Evolutionary conservation across 1,139 yeast genomes (phyloP), one percentile per base, ranked within the genome.

Genomic region (Suhomyces atakaporum): DNA sequence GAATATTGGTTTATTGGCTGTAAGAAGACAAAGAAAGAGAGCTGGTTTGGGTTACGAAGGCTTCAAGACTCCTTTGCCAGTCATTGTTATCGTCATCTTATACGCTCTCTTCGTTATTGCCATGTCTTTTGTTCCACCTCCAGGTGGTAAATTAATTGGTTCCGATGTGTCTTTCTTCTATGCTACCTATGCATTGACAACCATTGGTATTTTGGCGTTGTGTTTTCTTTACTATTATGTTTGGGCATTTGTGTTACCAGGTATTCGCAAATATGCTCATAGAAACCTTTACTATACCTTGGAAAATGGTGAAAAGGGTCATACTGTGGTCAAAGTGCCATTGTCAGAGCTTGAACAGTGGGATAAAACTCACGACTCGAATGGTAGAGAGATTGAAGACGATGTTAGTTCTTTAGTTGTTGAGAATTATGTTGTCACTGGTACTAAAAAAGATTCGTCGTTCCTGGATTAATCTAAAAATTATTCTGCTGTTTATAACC

Each of bases 101-200:
- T 67, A 56, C 47, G 54, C 63, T 21, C n/a, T 55, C 3, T 62
- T 67, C 42, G 73, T 67, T 16, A 44, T 67, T 36, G 64, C 61
- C 10, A 59, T 66, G 58, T 65, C 71, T 1, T 65, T 63, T 44
- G 72, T 67, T 19, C 72, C 72, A 28, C 73, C 73, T 27, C 41
- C 49, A 10, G 44, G 49, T 25, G 64, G 66, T 4, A 46, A 58
- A 1, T 47, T 63, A 29, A 66, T 44, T 20, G 72, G 71, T 7
- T 51, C 63, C 22, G 72, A 66, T 46, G 68, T 67, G 9, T 49
- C 54, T 9, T 62, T 61, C 46, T 57, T 60, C 43, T 60, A 60
- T 41, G 55, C 58, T 18, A 55, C 64, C 1, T 58, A 59, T 36
- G 54, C 63, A 7, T 41, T 58, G 12, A 50, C 50, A n/a, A 54